phyloP scores from a whole-genome alignment of 176 grass and related monocot species.

The Typha latifolia region DNA sequence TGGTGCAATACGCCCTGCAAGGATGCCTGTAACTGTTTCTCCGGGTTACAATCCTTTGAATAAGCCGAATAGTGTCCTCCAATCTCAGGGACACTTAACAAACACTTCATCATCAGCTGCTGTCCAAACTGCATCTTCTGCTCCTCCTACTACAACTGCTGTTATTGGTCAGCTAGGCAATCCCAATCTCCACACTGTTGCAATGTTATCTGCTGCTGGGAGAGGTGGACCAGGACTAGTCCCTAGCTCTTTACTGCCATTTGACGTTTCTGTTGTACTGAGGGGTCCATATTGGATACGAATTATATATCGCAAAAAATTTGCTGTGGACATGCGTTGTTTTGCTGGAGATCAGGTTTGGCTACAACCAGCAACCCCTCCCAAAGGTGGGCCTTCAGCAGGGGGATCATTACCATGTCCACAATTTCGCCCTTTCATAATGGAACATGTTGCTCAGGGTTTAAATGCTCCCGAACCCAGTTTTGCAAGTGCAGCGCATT shows the following conservation, averaged over 20 bases:
- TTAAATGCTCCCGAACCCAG: conserved; percentile 89
- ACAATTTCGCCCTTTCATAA: conserved; percentile 98
- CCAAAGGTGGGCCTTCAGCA: conserved; percentile 80
- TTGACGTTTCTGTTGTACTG: conserved; percentile 96
- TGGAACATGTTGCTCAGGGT: conserved; percentile 99
- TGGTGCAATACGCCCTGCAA: conserved; percentile 95
- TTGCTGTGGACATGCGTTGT: conserved; percentile 98
- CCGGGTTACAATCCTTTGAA: conserved; percentile 41
- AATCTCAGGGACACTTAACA: conserved; percentile 34
- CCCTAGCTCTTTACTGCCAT: conserved; percentile 95
- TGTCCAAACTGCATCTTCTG: conserved; percentile 35
- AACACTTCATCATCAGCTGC: conserved; percentile 55
- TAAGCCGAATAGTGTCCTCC: conserved; percentile 42
- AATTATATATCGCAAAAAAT: conserved; percentile 98
- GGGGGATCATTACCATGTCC: conserved; percentile 96
- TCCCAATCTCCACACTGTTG: conserved; percentile 63
- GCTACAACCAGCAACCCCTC: conserved; percentile 96
- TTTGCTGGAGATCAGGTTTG: conserved; percentile 99
- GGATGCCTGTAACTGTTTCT: conserved; percentile 86
- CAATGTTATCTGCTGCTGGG: conserved; percentile 79
- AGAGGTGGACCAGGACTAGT: conserved; percentile 87
- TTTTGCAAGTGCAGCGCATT: conserved; percentile 49
- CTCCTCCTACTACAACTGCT: conserved; percentile 15
- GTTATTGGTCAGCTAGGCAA: conserved; percentile 52
- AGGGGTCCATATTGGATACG: conserved; percentile 99